Evolutionary conservation across 805 yeast species (phyloP).

Genomic region (Ogataea nakhonphanomensis): DNA sequence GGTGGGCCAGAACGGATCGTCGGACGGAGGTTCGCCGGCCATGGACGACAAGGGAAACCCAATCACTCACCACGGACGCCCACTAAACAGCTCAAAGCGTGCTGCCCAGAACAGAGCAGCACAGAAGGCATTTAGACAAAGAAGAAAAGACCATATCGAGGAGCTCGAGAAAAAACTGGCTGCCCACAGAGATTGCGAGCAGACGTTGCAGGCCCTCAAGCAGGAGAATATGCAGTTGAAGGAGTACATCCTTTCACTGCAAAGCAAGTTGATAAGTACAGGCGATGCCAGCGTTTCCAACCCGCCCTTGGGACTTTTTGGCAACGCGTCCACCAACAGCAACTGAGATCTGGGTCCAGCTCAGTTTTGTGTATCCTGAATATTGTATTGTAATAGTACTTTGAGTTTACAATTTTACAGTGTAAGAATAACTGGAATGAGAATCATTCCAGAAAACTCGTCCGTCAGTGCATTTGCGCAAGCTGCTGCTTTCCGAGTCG

Average conservation of each 20-base stretch:
- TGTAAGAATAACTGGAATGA: constrained; percentile 12
- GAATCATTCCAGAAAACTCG: constrained; percentile 10
- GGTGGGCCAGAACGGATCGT: constrained; percentile 1
- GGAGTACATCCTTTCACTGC: constrained; percentile 68
- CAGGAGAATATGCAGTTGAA: constrained; percentile 69
- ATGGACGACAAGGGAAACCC: constrained; percentile 19
- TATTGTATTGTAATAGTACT: not conserved
- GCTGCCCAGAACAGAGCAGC: constrained; percentile 92
- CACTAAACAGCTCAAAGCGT: constrained; percentile 66
- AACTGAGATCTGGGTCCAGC: not conserved
- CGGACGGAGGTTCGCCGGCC: constrained; percentile 13
- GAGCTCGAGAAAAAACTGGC: constrained; percentile 71
- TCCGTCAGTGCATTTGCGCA: constrained; percentile 1
- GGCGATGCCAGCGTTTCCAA: constrained; percentile 12
- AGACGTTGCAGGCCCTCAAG: constrained; percentile 62
- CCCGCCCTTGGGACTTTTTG: constrained; percentile 22
- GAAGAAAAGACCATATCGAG: constrained; percentile 77
- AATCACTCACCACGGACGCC: constrained; percentile 33
- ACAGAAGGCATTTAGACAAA: constrained; percentile 83
- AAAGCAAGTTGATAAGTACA: constrained; percentile 52
- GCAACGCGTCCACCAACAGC: constrained; percentile 8
- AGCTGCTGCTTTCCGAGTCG: constrained; percentile 3
- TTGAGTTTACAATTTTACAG: not conserved
- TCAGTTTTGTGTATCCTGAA: too few relatives aligned
- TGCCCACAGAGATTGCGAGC: constrained; percentile 58